phyloP scores from a whole-genome alignment of 208 protist species.

The Acanthamoeba sp. region DNA sequence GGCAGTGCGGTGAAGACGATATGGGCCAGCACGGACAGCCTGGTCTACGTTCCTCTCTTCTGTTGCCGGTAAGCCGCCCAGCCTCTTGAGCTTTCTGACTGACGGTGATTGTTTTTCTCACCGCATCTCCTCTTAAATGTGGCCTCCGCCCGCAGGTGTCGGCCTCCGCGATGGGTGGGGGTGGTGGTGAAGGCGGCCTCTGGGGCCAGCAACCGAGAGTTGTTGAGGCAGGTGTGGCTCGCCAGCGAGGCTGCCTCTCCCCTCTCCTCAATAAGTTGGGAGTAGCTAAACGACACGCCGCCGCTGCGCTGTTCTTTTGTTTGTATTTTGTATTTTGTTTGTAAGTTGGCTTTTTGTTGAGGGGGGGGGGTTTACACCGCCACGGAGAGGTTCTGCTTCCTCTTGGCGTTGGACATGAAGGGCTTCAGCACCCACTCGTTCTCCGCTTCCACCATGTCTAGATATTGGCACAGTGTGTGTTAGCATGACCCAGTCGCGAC shows the following conservation, averaged over 20 bases:
- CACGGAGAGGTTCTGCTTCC: conserved; percentile 81
- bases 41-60: conserved; percentile 51
- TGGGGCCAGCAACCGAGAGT: not conserved
- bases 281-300: no score
- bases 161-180: conserved; percentile 57
- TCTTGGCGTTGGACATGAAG: conserved; percentile 99
- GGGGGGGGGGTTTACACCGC: conserved; percentile 6
- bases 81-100: not conserved
- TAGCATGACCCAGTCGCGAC: no score
- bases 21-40: conserved; percentile 11
- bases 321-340: no score
- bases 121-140: not conserved
- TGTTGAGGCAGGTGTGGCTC: conserved; percentile 48
- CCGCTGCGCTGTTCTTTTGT: not conserved
- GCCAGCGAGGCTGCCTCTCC: not conserved
- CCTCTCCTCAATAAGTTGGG: not conserved
- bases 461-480: no score
- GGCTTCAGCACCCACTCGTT: conserved; percentile 98
- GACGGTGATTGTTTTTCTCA: not conserved
- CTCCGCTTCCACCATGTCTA: conserved; percentile 97
- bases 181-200: conserved; percentile 26
- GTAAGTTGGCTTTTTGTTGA: not conserved
- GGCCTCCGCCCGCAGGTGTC: not conserved
- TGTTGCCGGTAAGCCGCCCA: conserved; percentile 43
- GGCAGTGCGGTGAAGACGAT: not conserved